Evolutionary conservation across 768 basidiomycete genomes (phyloP), one percentile per base, ranked within the genome.

Genomic region (Boletus edulis): DNA sequence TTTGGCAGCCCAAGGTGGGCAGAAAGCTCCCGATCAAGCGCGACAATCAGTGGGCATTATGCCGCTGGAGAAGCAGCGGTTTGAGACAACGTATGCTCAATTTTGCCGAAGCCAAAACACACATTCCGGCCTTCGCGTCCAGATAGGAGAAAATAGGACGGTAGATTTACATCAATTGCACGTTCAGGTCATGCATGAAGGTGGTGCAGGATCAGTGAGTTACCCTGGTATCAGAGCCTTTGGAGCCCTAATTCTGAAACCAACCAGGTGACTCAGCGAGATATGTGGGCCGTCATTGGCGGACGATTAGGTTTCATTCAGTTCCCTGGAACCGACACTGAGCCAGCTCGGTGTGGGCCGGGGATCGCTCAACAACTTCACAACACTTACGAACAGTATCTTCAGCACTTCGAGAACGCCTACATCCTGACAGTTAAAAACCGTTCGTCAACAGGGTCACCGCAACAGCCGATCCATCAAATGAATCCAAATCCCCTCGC

Each of bases 101-200:
- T 86, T 76, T 58, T 80, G 79, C 58, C 51, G 62, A 42, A 78
- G 71, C 47, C 75, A 77, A 51, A 66, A 67, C 8, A 60, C 79
- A 44, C 71, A 73, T 22, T 66, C 75, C 15, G 78, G 81, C 52
- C 56, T 65, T 40, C 74, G 74, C 3, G 53, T 80, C 38, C 55
- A 83, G 61, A 73, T 69, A 35, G 72, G 83, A 38, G 86, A 87
- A 10, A 76, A 75, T 51, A 77, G 81, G 35, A 67, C 57, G 40
- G 79, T 90, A n/a, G 83, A 89, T 63, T 66, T 89, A 31, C 76
- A 84, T 69, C 63, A 66, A 32, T 68, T 91, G 41, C 87, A 90
- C 62, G 67, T 69, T 46, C 68, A 78, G 45, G 86, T 89, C 29
- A 78, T 86, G 68, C 75, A 70, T 34, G 81, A 83, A 64, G 83